Evolutionary conservation across 306 rosid genomes (phyloP).

Genomic region (Vigna radiata): DNA sequence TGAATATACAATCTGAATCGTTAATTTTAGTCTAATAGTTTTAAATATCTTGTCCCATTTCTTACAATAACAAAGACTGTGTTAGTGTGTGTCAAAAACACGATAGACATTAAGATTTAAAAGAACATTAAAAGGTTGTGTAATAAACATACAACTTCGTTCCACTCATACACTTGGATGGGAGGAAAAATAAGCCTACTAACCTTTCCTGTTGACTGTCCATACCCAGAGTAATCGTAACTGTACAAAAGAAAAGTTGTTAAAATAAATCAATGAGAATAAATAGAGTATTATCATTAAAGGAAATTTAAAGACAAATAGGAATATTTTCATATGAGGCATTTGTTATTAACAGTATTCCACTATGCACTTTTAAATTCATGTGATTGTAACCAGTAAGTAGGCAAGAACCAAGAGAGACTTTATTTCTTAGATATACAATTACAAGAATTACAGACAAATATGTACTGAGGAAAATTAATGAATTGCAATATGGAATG

Average conservation of each 20-base stretch:
- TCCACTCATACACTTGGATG: constrained; percentile 19
- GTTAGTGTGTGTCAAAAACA: too few species aligned
- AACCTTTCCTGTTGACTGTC: constrained; percentile 98
- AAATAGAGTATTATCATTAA: not conserved
- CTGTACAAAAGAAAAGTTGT: constrained; percentile 53
- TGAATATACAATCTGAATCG: too few species aligned
- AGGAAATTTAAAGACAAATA: constrained; percentile 16
- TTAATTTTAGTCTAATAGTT: too few species aligned
- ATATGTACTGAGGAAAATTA: constrained; percentile 13
- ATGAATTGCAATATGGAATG: not conserved
- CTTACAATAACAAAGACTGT: too few species aligned
- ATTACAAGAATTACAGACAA: constrained; percentile 26
- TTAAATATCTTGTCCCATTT: too few species aligned
- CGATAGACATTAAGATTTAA: not conserved
- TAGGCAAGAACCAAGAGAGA: not conserved
- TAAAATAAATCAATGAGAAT: constrained; percentile 24
- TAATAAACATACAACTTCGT: constrained; percentile 3
- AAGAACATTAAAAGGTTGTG: not conserved
- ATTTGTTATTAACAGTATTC: constrained; percentile 3
- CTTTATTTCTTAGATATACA: not conserved
- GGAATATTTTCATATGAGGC: not conserved
- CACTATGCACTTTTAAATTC: not conserved
- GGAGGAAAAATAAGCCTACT: constrained; percentile 37
- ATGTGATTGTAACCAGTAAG: not conserved
- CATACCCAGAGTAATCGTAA: constrained; percentile 97